phyloP scores from a whole-genome alignment of 768 basidiomycete species.

The Serendipita vermifera region DNA sequence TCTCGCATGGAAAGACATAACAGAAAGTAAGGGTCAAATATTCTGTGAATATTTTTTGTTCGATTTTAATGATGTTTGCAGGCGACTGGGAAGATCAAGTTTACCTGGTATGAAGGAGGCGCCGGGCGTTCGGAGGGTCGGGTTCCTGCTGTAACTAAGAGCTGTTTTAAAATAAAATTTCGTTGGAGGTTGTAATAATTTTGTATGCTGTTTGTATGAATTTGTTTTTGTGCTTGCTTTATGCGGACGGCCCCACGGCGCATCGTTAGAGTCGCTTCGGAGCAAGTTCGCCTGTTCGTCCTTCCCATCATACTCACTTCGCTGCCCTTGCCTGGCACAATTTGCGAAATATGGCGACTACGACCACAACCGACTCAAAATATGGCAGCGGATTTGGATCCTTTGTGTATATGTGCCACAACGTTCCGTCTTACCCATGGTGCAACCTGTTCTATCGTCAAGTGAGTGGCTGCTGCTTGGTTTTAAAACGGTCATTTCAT shows the following conservation, averaged over 20 bases:
- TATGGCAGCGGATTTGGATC: constrained; percentile 43
- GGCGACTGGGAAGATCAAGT: constrained; percentile 9
- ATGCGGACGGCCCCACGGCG: too few species aligned
- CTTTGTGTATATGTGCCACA: constrained; percentile 51
- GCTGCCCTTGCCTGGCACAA: not conserved
- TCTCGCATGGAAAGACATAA: constrained; percentile 73
- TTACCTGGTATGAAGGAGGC: constrained; percentile 1
- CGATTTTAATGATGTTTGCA: not conserved
- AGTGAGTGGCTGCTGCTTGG: constrained; percentile 29
- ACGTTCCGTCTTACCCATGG: constrained; percentile 72
- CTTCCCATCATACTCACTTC: too few species aligned
- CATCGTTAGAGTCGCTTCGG: too few species aligned
- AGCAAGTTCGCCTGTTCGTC: too few species aligned
- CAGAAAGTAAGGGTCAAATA: constrained; percentile 51
- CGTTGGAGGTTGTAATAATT: too few species aligned
- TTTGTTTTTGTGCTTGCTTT: too few species aligned
- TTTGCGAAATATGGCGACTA: not conserved
- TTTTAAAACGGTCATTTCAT: constrained; percentile 15
- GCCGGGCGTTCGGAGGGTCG: too few species aligned
- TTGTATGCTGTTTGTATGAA: too few species aligned
- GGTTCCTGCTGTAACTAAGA: too few species aligned
- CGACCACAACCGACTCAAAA: constrained; percentile 2
- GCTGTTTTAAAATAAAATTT: too few species aligned
- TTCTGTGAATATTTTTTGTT: not conserved
- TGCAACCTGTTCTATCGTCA: constrained; percentile 93